Base-by-base conservation (phyloP, 129 eudicot genomes). In the Dittrichia graveolens region DNA sequence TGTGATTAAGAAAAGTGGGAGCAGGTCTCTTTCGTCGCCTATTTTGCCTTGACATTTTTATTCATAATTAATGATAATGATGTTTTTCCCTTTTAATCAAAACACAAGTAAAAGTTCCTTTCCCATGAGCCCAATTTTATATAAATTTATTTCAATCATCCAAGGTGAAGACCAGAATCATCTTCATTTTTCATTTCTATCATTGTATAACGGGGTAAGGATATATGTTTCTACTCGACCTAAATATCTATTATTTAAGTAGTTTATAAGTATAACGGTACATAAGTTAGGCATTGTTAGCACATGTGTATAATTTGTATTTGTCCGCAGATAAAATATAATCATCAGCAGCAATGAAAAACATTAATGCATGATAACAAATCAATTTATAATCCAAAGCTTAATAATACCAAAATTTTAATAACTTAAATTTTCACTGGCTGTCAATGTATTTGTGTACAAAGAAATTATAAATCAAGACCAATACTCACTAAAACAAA, bases 401-500 rank as follows among this genome's bases (percentile, higher is more conserved):
- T 15, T 60, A 57, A 59, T 60, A 57, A 59, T 13, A 55, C 11
- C 50, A 31, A 49, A 61, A 69, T 50, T 24, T 24, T 24, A 24
- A 2, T 24, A 24, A 24, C 31, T 47, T 62, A 14, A 65, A 48
- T 13, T 63, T 55, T 59, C 74, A 67, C 45, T 66, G 7, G 35
- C 19, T 44, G 13, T 39, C 75, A 47, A 12, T 67, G 61, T 67
- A 45, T 46, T 3, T 60, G 49, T 68, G 50, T 60, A 77, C 16
- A 69, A 60, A 61, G 6, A 61, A 19, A 43, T 61, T 50, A 69
- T n/a, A 61, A 69, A 61, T 69, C 59, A 70, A 42, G 10, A 60
- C 49, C 76, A 60, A 40, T 7, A 69, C 76, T 41, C 24, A 35
- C 34, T 56, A 52, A 43, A 78, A 54, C 65, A 77, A 48, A 15